These are phyloP conservation scores for Gardenia jasminoides DNA, from an alignment of 257 asterid genomes.

Conservation along the genomic window DNA sequence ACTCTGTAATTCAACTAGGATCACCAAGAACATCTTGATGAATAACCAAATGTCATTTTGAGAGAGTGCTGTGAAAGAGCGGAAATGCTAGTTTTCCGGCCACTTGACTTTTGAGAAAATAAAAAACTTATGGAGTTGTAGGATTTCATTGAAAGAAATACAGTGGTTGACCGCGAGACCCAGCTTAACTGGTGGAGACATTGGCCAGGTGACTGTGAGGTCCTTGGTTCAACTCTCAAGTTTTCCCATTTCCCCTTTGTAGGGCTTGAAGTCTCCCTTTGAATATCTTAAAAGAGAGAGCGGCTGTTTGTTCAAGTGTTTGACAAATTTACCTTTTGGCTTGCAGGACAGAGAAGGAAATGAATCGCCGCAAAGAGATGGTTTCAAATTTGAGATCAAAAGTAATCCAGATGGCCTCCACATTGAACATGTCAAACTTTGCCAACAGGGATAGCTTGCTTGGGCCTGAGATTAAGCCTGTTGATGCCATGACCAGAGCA, in stretches of 20 bases:
- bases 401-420: slow-evolving; percentile 79
- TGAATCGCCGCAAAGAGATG: slow-evolving; percentile 88
- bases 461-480: slow-evolving; percentile 87
- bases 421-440: slow-evolving; percentile 83
- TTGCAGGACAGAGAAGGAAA: slow-evolving; percentile 84
- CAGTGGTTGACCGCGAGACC: background rate
- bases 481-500: slow-evolving; percentile 79
- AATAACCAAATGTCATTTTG: background rate
- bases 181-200: too few species aligned
- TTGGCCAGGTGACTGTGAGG: too few species aligned
- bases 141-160: background rate
- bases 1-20: background rate
- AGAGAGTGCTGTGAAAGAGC: background rate
- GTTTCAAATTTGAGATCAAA: slow-evolving; percentile 63
- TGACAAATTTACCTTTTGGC: slow-evolving; percentile 17
- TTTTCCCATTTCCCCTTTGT: too few species aligned
- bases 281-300: too few species aligned
- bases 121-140: background rate
- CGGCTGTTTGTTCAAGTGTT: background rate
- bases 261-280: too few species aligned
- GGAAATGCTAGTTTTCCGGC: background rate
- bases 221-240: too few species aligned
- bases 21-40: background rate
- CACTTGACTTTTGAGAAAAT: background rate
- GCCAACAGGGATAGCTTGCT: slow-evolving; percentile 89